Evolutionary conservation across 2,329 filamentous ascomycete genomes (phyloP).

Genomic region (Sporothrix protearum): DNA sequence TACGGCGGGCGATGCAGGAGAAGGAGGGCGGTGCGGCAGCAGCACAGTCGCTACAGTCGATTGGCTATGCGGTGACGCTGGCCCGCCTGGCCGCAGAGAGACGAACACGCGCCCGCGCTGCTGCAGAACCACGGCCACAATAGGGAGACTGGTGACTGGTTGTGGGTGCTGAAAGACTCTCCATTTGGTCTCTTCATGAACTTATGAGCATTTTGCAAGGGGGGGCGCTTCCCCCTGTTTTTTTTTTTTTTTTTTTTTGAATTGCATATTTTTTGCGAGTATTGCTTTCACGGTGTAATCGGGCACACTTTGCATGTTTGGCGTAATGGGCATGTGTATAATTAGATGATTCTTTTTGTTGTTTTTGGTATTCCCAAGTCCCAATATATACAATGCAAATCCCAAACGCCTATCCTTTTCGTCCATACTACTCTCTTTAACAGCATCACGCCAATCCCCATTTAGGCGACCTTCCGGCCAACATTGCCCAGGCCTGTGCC

Average conservation of each 20-base stretch:
- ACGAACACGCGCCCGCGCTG: conserved; percentile 33
- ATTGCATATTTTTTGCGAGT: neutral
- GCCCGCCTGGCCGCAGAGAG: conserved; percentile 36
- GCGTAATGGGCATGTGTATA: neutral
- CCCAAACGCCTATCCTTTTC: conserved; percentile 16
- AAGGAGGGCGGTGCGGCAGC: conserved; percentile 48
- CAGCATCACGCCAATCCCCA: conserved; percentile 1
- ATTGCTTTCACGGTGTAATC: conserved; percentile 11
- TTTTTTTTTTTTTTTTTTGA: neutral
- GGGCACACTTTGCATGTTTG: conserved; percentile 2
- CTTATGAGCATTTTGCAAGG: conserved; percentile 13
- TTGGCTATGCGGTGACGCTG: conserved; percentile 53
- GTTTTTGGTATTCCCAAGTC: conserved; percentile 7
- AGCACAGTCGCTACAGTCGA: conserved; percentile 51
- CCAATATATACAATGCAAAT: conserved; percentile 18
- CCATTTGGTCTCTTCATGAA: neutral
- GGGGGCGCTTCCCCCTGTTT: neutral
- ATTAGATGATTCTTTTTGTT: neutral
- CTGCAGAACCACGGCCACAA: conserved; percentile 51
- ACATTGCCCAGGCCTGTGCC: conserved; percentile 93
- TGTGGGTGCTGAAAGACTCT: too few relatives aligned
- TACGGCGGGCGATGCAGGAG: conserved; percentile 33
- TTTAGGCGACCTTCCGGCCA: conserved; percentile 70
- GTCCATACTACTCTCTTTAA: neutral
- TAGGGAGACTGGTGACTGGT: conserved; percentile 31